Percentiles rank a stretch among this genome's conserved stretches.
Conservation (phyloP, 306 rosid species). For the Cicer bijugum region DNA sequence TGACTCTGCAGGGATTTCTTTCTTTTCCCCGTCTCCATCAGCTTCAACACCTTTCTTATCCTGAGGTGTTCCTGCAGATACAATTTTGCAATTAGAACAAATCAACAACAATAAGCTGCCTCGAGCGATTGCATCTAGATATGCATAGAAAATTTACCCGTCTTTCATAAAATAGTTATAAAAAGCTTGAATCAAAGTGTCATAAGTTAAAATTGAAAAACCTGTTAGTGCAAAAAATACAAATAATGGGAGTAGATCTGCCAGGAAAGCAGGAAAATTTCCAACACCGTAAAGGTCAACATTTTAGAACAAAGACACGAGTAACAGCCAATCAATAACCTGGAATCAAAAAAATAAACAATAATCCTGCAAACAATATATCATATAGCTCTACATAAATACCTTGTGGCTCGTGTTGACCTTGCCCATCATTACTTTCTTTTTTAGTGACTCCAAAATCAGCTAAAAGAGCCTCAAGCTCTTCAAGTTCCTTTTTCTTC, state of each 20-base stretch:
- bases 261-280: not conserved
- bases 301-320: not conserved
- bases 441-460: constrained; percentile 59
- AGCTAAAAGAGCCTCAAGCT: constrained; percentile 82
- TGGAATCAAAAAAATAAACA: not conserved
- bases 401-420: constrained; percentile 64
- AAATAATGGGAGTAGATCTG: not conserved
- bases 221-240: not conserved
- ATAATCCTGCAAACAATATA: constrained; percentile 15
- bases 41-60: constrained; percentile 59
- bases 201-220: not conserved
- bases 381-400: constrained; percentile 38
- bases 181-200: not conserved
- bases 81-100: constrained; percentile 31
- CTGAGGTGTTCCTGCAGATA: constrained; percentile 55
- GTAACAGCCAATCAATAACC: constrained; percentile 24
- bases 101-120: constrained; percentile 8
- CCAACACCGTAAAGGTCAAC: not conserved
- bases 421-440: constrained; percentile 62
- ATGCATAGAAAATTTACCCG: constrained; percentile 1
- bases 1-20: constrained; percentile 60
- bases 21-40: constrained; percentile 57
- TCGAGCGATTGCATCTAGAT: constrained; percentile 16
- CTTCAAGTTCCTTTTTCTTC: constrained; percentile 83
- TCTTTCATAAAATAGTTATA: not conserved